A percentile compares a stretch with the other conserved stretches of the same genome.
Conservation (phyloP, 2,329 filamentous ascomycete genomes). For the Ceratocystis cacaofunesta region DNA sequence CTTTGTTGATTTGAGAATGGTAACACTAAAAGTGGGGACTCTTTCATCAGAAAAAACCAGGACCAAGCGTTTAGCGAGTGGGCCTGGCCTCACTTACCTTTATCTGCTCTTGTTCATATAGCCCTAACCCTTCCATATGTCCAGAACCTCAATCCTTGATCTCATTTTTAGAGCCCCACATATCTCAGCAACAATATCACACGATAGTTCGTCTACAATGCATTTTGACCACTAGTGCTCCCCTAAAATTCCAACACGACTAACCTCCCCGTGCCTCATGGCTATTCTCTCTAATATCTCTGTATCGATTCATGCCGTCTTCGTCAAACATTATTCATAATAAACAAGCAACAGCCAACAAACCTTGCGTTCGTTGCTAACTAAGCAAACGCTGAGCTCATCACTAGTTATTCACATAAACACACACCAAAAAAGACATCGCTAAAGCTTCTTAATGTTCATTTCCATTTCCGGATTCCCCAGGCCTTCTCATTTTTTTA, state of each 20-base stretch:
- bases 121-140: neutral
- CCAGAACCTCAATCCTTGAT: neutral
- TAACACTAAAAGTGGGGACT: slow-evolving; percentile 1
- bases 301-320: neutral
- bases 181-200: neutral
- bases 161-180: neutral
- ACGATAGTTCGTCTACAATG: no score
- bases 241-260: neutral
- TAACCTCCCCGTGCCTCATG: neutral
- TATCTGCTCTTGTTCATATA: neutral
- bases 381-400: neutral
- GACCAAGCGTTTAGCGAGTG: neutral
- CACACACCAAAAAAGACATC: neutral
- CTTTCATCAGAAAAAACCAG: neutral
- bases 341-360: no score
- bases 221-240: no score
- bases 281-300: neutral
- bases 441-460: neutral
- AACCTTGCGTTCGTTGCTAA: no score
- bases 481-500: slow-evolving; percentile 14
- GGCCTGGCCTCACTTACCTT: neutral
- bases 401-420: neutral
- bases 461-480: slow-evolving; percentile 16
- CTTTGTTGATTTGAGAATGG: neutral
- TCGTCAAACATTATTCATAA: no score